Base-by-base conservation (phyloP, 2,329 filamentous ascomycete species). In the Fusarium verrucosum region DNA sequence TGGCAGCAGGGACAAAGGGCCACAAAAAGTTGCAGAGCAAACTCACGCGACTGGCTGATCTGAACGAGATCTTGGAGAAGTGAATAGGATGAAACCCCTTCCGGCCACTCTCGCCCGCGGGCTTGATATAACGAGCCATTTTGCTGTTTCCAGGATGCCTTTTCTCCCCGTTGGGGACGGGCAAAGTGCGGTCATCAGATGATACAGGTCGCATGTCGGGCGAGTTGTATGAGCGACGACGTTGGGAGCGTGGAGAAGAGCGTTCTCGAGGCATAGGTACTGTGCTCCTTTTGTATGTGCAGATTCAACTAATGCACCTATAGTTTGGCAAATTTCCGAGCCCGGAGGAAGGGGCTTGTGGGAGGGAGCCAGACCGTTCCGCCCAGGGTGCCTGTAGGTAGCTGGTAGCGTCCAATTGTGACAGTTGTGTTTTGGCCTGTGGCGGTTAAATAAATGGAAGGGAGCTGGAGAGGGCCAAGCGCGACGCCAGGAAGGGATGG, bases 1-100 rank as follows among this genome's bases (percentile, higher is more conserved):
- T 72, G 11, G 82, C 82, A 17, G 80, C 79, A 37, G 81, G 79
- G 2, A 83, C 81, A 50, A 83, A 75, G 5, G 82, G 82, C 81
- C 82, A 84, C 5, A 84, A 71, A 13, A 84, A 57, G 62, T 83
- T 84, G 62, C 81, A 82, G 23, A 78, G 70, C 64, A 77, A 75
- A 61, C 79, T 81, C 4, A 79, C 79, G n/a, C 74, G 75, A 68
- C 78, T 80, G 3, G 80, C 76, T 17, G 78, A 81, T 36, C 74
- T 73, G 70, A 79, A 80, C 40, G 76, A 75, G 58, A 84, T 81
- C 32, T 66, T 69, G 20, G 80, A 52, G 63, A 83, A 82, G 44
- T 79, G 77, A 60, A 74, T 65, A 3, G 79, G 80, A 44, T 81
- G 75, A 52, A 84, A 76, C 37, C 81, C 79, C 7, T 68, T 72